Evolutionary conservation across 768 basidiomycete genomes (phyloP), one percentile per base, ranked within the genome.

Genomic region (Ramaria sp.): DNA sequence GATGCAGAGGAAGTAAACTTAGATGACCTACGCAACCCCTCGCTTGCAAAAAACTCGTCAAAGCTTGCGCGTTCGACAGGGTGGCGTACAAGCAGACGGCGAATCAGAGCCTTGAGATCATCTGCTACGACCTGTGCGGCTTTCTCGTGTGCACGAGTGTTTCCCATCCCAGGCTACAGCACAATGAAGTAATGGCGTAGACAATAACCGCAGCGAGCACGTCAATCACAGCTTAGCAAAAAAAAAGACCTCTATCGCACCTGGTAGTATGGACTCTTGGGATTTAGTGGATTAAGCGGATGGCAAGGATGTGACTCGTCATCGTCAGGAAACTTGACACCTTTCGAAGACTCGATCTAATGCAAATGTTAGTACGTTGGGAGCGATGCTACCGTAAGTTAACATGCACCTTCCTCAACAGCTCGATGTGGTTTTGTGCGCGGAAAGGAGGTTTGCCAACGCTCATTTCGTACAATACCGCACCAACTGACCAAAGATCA

Each of bases 401-500:
- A 45, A 18, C 8, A 34, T 12, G 38, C 15, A 55, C 97, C 77
- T 80, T 88, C 73, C 88, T 88, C 42, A 96, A 71, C 8, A 99
- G 78, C 62, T 97, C 96, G 62, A 98, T 87, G 66, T 97, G 95
- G 64, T 98, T 99, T 67, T 83, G 81, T 0, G 96, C 96, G 15
- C 94, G 83, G 68, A 94, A 99, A 0, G 96, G 96, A 1, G 96
- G 88, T 61, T 82, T 83, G 2, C 94, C 96, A 30, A 91, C 88
- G 16, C 82, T 76, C 85, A 96, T 97, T 68, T 99, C 96, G 69
- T 83, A 99, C 1, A 98, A 71, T 22, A 99, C 94, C 0, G 96
- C 91, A 5, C 96, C 96, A 45, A 98, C 93, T 28, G 91, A 94
- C 96, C 96, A 99, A 1, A 99, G 75, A 65, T 99, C 96, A 10